These are phyloP conservation scores for Saturnispora dispora DNA, from an alignment of 805 yeast genomes.

Conservation along the genomic window DNA sequence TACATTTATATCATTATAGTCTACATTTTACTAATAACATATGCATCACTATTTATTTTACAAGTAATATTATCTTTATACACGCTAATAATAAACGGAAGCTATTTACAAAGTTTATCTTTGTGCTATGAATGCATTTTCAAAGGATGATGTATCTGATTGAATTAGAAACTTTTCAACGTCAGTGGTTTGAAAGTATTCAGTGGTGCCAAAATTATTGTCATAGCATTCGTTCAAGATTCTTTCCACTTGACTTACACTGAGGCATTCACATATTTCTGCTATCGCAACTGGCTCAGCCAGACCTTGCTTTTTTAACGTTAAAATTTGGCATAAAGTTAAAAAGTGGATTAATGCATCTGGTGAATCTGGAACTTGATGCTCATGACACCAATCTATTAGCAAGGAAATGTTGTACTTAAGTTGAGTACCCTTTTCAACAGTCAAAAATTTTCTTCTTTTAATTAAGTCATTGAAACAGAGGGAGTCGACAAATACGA, in stretches of 20 bases:
- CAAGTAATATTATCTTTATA: not conserved
- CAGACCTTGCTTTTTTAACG: slow-evolving; percentile 9
- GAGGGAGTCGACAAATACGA: slow-evolving; percentile 8
- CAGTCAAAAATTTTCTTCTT: slow-evolving; percentile 4
- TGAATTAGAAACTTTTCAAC: not conserved
- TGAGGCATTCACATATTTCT: slow-evolving; percentile 4
- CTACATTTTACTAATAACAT: not conserved
- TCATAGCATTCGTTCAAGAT: slow-evolving; percentile 8
- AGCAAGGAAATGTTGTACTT: slow-evolving; percentile 9
- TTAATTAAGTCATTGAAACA: slow-evolving; percentile 10
- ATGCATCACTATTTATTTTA: not conserved
- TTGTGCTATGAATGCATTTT: slow-evolving; percentile 6
- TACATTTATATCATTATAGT: not conserved
- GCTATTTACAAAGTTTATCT: not conserved
- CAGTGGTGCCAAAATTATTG: not conserved
- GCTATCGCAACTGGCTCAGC: slow-evolving; percentile 7
- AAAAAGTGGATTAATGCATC: slow-evolving; percentile 8
- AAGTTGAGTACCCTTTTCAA: slow-evolving; percentile 3
- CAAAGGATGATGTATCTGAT: not conserved
- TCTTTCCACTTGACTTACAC: slow-evolving; percentile 7
- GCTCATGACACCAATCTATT: slow-evolving; percentile 13
- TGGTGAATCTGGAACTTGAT: slow-evolving; percentile 11
- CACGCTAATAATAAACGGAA: not conserved
- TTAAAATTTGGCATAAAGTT: slow-evolving; percentile 10
- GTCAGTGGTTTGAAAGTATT: not conserved